Base-by-base conservation (phyloP, 768 basidiomycete species). In the Artomyces pyxidatus region DNA sequence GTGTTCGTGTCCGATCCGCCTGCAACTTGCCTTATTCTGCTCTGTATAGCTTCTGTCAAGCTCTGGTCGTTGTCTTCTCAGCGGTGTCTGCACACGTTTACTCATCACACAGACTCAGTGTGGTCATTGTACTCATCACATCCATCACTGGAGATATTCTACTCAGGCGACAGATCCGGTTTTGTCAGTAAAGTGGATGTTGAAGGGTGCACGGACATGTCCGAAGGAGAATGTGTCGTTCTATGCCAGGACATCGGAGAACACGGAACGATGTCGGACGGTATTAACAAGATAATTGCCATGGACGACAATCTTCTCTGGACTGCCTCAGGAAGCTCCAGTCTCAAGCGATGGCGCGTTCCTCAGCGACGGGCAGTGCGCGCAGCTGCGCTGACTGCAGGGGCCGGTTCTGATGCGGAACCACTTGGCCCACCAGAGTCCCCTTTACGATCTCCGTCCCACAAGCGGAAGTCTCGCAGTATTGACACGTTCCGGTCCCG, bases 91-190 rank as follows among this genome's bases (percentile, higher is more conserved):
- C 93, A 99, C 60, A 98, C 95, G 2, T 99, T 97, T 69, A 88
- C 89, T 0, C 85, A 97, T 60, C 95, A 98, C 63, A 82, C 88
- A 12, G 91, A 94, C 52, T 88, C 87, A 12, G 92, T 97, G 40
- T 98, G 96, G 95, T 84, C 94, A 0, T 71, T 99, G 6, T 81
- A 80, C 61, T 95, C 93, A 8, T 74, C 80, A 0, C 93, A 98
- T 62, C 89, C 93, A 0, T 81, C 85, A 7, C 73, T 99, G 45
- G 81, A 80, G 62, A 74, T 81, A 2, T 99, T 99, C 70, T 97
- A 95, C 67, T 96, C 94, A 0, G 96, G 95, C 9, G 95, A 97
- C 58, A 78, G 88, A 25, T 80, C 86, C 3, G 96, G 95, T n/a
- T 71, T 83, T 50, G 81, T 98, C 6, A 91, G 89, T 63, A 82